Evolutionary conservation across 1,139 yeast species (phyloP).

Genomic region (Protomyces pachydermus): DNA sequence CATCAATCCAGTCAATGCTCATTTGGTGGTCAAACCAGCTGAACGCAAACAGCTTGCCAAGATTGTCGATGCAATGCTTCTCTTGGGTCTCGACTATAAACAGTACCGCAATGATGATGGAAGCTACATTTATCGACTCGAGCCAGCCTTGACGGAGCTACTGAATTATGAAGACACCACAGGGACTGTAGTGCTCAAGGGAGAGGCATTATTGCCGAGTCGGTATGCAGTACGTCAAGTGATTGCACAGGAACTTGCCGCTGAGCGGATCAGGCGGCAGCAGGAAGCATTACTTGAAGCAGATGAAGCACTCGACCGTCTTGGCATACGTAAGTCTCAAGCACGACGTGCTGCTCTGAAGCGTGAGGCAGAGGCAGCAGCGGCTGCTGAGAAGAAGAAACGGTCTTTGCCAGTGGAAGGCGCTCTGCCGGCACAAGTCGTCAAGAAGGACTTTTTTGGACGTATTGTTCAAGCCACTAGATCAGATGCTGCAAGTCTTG

Average conservation of each 20-base stretch:
- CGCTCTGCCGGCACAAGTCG: slow-evolving; percentile 9
- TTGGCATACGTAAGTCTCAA: neutral
- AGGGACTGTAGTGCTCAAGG: slow-evolving; percentile 2
- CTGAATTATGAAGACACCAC: neutral
- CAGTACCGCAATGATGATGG: slow-evolving; percentile 39
- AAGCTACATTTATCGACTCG: slow-evolving; percentile 36
- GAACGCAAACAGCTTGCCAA: slow-evolving; percentile 32
- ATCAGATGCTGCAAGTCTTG: neutral
- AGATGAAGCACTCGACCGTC: neutral
- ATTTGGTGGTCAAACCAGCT: slow-evolving; percentile 32
- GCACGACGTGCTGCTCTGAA: neutral
- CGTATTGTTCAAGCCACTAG: slow-evolving; percentile 26
- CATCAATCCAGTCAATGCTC: slow-evolving; percentile 33
- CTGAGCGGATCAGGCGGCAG: slow-evolving; percentile 11
- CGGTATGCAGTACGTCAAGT: slow-evolving; percentile 36
- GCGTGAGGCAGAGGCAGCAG: neutral
- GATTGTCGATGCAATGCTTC: slow-evolving; percentile 36
- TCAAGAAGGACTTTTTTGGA: slow-evolving; percentile 34
- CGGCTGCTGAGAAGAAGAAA: slow-evolving; percentile 20
- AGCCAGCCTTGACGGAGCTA: slow-evolving; percentile 35
- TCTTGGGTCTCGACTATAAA: slow-evolving; percentile 35
- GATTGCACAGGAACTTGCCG: slow-evolving; percentile 33
- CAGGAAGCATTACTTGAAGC: slow-evolving; percentile 3
- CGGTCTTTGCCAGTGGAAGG: slow-evolving; percentile 15
- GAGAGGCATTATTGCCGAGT: slow-evolving; percentile 12